phyloP scores from a whole-genome alignment of 2,329 filamentous ascomycete species.

The Podosphaera aphanis region DNA sequence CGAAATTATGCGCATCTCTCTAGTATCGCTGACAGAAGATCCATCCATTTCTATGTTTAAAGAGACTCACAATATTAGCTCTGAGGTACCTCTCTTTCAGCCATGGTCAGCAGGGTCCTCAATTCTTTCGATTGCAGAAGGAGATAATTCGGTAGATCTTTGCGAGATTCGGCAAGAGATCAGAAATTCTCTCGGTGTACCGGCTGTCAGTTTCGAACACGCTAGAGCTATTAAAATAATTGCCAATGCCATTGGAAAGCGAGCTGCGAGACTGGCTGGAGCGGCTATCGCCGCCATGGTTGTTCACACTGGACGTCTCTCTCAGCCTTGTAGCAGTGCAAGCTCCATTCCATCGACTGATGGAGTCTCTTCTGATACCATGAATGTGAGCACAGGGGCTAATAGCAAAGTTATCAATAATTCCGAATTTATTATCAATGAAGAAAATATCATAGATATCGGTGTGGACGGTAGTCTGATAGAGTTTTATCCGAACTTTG shows the following conservation, averaged over 20 bases:
- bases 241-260: conserved; percentile 61
- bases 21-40: conserved; percentile 50
- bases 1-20: conserved; percentile 62
- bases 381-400: conserved; percentile 10
- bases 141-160: conserved; percentile 51
- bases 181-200: conserved; percentile 52
- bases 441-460: conserved; percentile 56
- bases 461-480: conserved; percentile 88
- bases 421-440: conserved; percentile 10
- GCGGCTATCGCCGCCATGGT: conserved; percentile 72
- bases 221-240: conserved; percentile 71
- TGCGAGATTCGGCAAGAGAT: conserved; percentile 55
- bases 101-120: conserved; percentile 82
- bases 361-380: conserved; percentile 10
- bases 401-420: conserved; percentile 11
- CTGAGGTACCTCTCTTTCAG: conserved; percentile 43
- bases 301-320: conserved; percentile 53
- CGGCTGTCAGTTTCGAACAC: conserved; percentile 57
- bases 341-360: conserved; percentile 4
- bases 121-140: conserved; percentile 68
- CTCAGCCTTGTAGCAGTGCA: conserved; percentile 23
- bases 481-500: conserved; percentile 86
- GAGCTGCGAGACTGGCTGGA: conserved; percentile 68
- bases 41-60: conserved; percentile 47
- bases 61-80: conserved; percentile 47